phyloP scores from a whole-genome alignment of 179 eudicot species.

The Drosera spatulata region DNA sequence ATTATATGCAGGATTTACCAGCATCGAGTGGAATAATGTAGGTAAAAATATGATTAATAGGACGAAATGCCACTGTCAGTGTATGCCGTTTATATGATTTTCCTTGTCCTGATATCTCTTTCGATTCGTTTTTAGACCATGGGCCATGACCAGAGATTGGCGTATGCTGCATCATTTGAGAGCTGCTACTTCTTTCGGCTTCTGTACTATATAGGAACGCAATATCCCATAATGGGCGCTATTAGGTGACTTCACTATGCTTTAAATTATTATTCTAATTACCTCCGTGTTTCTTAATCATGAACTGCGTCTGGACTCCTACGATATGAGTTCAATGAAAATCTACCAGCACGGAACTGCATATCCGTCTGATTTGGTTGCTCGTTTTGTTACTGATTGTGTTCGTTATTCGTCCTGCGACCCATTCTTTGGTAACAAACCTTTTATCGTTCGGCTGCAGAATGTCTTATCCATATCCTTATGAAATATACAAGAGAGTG shows the following conservation, averaged over 20 bases:
- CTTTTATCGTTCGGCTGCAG: slow-evolving; percentile 18
- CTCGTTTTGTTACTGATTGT: too few species aligned
- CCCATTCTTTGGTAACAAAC: neutral
- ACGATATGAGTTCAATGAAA: too few species aligned
- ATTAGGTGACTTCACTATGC: slow-evolving; percentile 44
- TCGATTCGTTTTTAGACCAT: slow-evolving; percentile 40
- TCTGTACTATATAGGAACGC: slow-evolving; percentile 88
- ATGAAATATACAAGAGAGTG: slow-evolving; percentile 81
- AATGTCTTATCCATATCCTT: slow-evolving; percentile 64
- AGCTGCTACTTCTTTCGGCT: slow-evolving; percentile 78
- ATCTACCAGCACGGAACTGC: too few species aligned
- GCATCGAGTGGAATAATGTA: slow-evolving; percentile 96
- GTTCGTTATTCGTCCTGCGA: too few species aligned
- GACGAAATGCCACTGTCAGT: too few species aligned
- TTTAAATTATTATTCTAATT: neutral
- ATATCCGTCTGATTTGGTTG: too few species aligned
- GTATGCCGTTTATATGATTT: too few species aligned
- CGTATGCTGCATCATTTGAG: slow-evolving; percentile 92
- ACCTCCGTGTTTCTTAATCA: too few species aligned
- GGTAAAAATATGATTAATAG: slow-evolving; percentile 32
- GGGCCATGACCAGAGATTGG: slow-evolving; percentile 93
- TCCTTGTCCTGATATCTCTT: slow-evolving; percentile 3
- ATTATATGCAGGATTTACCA: slow-evolving; percentile 67
- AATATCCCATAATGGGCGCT: slow-evolving; percentile 97
- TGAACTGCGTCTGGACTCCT: too few species aligned